Conservation (phyloP, 2,329 filamentous ascomycete species). For the Sporothrix inflata region DNA sequence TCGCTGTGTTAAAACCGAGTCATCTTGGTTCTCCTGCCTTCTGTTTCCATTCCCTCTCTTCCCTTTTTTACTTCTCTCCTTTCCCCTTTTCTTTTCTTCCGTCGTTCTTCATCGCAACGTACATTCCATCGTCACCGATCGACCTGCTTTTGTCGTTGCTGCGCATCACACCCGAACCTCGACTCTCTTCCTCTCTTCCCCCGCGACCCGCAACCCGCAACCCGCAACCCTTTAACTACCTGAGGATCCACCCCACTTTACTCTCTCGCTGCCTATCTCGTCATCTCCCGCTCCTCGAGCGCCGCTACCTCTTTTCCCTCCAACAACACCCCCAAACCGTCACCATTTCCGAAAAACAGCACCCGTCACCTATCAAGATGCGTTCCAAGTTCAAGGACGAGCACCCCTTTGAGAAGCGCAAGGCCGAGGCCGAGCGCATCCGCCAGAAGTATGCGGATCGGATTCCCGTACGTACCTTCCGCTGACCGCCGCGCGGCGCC, state of each 20-base stretch:
- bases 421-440: constrained; percentile 99
- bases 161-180: not conserved
- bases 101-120: not conserved
- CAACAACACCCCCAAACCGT: constrained; percentile 28
- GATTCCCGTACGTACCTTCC: constrained; percentile 78
- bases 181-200: not conserved
- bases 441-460: constrained; percentile 98
- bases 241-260: constrained; percentile 16
- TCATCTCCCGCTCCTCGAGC: constrained; percentile 6
- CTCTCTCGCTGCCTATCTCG: constrained; percentile 13
- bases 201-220: not conserved
- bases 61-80: not conserved
- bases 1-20: constrained; percentile 2
- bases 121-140: not conserved
- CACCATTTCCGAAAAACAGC: constrained; percentile 24
- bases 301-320: not conserved
- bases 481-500: not conserved
- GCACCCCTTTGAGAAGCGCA: constrained; percentile 99
- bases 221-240: constrained; percentile 2
- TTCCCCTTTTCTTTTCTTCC: not conserved
- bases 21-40: not conserved
- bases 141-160: not conserved
- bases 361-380: constrained; percentile 64
- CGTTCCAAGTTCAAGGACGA: constrained; percentile 99
- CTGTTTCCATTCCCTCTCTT: not conserved